Evolutionary conservation across 148 eudicot species (phyloP), one percentile per base, ranked within the genome.

Genomic region (Nepenthes gracilis): DNA sequence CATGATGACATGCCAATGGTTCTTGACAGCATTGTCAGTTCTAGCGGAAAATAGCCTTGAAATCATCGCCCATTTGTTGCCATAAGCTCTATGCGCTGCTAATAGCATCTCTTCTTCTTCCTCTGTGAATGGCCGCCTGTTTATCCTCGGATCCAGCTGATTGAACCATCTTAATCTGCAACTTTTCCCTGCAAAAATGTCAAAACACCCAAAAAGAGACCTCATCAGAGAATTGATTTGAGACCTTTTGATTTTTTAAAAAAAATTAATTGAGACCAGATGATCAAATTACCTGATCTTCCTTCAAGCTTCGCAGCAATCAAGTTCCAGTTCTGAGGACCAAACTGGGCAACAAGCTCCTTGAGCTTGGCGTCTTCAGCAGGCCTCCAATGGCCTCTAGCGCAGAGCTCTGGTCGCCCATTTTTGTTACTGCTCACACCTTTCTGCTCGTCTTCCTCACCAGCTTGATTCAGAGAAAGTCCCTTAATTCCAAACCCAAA

Each of bases 81-180:
- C 53, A n/a, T 49, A 49, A 54, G 35, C 57, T 33, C 57, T 54
- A 11, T 54, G 33, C 11, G 57, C 57, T n/a, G 33, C 33, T 54
- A 54, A 54, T 33, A 54, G 57, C 57, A 1, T 54, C 35, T 54
- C 35, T 15, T 54, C 57, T 33, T 54, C 57, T 49, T 49, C 53
- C 53, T 49, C 53, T 49, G 53, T 49, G 13, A 49, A 49, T 49
- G 53, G 10, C 53, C 53, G 6, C 11, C 53, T 49, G 12, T 10
- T 33, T 54, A 33, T 54, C 33, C 35, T 54, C 15, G 57, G 57
- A 54, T 54, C 35, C 35, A 54, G 57, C 35, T 15, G 57, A 33
- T 54, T 33, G 57, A 54, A 54, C 35, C 57, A 54, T 54, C 57
- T 54, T 12, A 33, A 54, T 33, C 57, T 54, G 57, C 57, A 54